Conservation (phyloP, 345 rosid species). For the Brassica nigra region DNA sequence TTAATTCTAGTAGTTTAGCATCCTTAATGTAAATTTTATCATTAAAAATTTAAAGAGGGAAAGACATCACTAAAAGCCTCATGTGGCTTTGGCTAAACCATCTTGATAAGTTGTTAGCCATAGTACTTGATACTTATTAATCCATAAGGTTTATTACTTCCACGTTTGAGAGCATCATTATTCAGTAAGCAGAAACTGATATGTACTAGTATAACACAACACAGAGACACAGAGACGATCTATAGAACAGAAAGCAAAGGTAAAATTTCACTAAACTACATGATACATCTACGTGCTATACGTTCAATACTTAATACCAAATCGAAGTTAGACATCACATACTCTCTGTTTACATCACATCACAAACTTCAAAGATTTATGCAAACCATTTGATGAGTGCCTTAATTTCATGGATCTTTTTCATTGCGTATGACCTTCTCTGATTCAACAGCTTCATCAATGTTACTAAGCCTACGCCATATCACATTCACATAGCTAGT, state of each 20-base stretch:
- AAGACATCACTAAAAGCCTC: neutral
- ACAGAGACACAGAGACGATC: too few relatives aligned
- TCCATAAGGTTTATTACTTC: constrained; percentile 1
- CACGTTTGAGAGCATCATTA: neutral
- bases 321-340: constrained; percentile 16
- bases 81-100: neutral
- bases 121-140: neutral
- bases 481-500: too few relatives aligned
- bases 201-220: too few relatives aligned
- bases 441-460: constrained; percentile 59
- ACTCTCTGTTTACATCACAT: neutral
- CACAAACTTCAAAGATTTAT: constrained; percentile 35
- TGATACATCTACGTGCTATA: constrained; percentile 4
- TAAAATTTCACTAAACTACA: neutral
- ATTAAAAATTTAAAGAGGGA: neutral
- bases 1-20: constrained; percentile 36
- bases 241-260: too few relatives aligned
- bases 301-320: neutral
- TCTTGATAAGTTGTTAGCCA: neutral
- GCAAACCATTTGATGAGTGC: constrained; percentile 75
- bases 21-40: neutral
- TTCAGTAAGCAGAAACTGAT: too few relatives aligned
- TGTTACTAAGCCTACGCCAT: constrained; percentile 14
- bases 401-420: too few relatives aligned
- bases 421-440: constrained; percentile 53